These are phyloP conservation scores for Penicillium herquei DNA, from an alignment of 495 filamentous ascomycete species.

Conservation along the genomic window DNA sequence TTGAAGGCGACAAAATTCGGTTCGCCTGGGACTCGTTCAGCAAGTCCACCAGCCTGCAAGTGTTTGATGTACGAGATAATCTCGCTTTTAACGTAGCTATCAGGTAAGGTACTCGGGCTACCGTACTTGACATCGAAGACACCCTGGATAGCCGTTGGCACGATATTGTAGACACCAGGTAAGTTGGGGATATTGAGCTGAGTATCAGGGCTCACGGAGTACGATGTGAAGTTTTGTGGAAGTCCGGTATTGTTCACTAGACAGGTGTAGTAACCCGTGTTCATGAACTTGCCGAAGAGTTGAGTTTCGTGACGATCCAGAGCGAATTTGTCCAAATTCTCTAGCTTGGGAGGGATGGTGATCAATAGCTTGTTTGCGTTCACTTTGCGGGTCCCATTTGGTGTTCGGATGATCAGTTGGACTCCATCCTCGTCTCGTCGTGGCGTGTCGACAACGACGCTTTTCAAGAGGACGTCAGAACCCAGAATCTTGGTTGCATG, in stretches of 20 bases:
- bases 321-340: constrained; percentile 34
- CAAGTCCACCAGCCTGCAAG: constrained; percentile 19
- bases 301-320: constrained; percentile 31
- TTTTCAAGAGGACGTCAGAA: constrained; percentile 28
- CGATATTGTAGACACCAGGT: constrained; percentile 23
- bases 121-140: constrained; percentile 23
- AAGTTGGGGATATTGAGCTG: constrained; percentile 28
- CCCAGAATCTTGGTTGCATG: constrained; percentile 31
- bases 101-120: constrained; percentile 2
- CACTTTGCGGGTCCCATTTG: constrained; percentile 34
- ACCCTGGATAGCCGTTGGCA: constrained; percentile 16
- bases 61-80: constrained; percentile 13
- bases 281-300: constrained; percentile 32
- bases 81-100: constrained; percentile 2
- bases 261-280: constrained; percentile 43
- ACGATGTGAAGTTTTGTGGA: constrained; percentile 17
- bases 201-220: constrained; percentile 10
- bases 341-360: constrained; percentile 38
- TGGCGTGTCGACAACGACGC: constrained; percentile 24
- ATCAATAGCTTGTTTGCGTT: constrained; percentile 46
- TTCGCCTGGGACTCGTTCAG: constrained; percentile 5
- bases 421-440: constrained; percentile 23
- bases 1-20: constrained; percentile 22
- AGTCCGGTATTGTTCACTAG: constrained; percentile 43
- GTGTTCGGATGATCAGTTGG: constrained; percentile 32